Base-by-base conservation (phyloP, 441 rosid genomes). In the Gossypium lobatum region DNA sequence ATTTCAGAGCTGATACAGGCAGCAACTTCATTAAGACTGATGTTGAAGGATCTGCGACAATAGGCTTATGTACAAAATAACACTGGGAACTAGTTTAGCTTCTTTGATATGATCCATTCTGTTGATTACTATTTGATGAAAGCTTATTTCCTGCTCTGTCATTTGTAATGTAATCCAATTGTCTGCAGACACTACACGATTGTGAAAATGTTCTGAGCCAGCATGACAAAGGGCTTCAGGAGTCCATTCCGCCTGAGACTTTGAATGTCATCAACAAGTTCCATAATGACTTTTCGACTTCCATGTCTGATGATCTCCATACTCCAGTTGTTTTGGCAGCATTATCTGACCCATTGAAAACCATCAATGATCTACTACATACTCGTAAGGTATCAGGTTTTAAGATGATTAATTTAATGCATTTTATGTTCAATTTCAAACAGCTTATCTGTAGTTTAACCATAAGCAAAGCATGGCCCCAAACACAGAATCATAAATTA, bases 301-400 rank as follows among this genome's bases (percentile, higher is more conserved):
- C 97, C 0, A 91, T 95, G 97, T 90, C 90, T 3, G 97, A 95
- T 91, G 97, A 95, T 89, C 93, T 95, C 72, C 96, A 76, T 75
- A 91, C 95, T 14, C 88, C 98, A 0, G 93, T 83, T 62, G 80
- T 94, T 70, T 83, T 95, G 81, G 94, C 98, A 73, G 95, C 93
- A 64, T 66, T 95, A 64, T 93, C 99, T 45, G 97, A 91, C 50
- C 96, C 96, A 8, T 75, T 95, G 77, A 95, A 91, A 75, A 81
- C 82, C 37, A 86, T 93, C 79, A 95, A 95, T 64, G 98, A 95
- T 79, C 85, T 93, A 77, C 82, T 91, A 13, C 93, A 91, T 72
- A 89, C 96, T 61, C 85, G 88, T 28, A 93, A 93, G 97, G 96
- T 92, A 72, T 60, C 45, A 31, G 48, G 63, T 57, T 72, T 76